Evolutionary conservation across 148 eudicot species (phyloP).

Genomic region (Chenopodium suecicum): DNA sequence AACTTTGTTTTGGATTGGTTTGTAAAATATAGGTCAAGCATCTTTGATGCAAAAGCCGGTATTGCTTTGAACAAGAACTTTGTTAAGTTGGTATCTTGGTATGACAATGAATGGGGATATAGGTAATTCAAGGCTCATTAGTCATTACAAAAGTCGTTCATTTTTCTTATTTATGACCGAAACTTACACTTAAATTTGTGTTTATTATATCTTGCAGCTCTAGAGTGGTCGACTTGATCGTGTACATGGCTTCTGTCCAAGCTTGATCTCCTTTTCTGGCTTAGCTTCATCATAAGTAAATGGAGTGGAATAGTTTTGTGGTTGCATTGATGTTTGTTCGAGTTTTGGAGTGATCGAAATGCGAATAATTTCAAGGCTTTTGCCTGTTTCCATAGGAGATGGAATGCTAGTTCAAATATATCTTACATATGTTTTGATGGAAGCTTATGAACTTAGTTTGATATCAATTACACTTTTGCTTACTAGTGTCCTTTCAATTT

Average conservation of each 20-base stretch:
- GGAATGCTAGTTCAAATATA: neutral
- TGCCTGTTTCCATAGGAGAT: neutral
- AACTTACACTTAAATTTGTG: neutral
- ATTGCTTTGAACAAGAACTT: slow-evolving; percentile 70
- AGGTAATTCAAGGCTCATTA: slow-evolving; percentile 42
- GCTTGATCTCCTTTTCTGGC: slow-evolving; percentile 22
- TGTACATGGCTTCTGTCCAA: slow-evolving; percentile 55
- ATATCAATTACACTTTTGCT: neutral
- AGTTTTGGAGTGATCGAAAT: neutral
- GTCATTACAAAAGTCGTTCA: neutral
- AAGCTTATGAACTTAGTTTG: neutral
- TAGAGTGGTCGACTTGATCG: slow-evolving; percentile 68
- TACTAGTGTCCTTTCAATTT: neutral
- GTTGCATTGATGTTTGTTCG: neutral
- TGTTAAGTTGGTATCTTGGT: slow-evolving; percentile 79
- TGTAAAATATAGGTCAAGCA: slow-evolving; percentile 50
- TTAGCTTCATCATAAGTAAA: no score
- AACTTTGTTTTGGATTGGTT: neutral
- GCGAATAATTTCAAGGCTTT: neutral
- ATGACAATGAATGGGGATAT: slow-evolving; percentile 95
- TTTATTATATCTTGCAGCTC: slow-evolving; percentile 37
- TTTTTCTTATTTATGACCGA: neutral
- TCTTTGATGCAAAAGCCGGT: slow-evolving; percentile 87
- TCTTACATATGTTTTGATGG: neutral
- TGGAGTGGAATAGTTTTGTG: neutral